Evolutionary conservation across 768 basidiomycete genomes (phyloP).

Genomic region (Myochromella boudieri): DNA sequence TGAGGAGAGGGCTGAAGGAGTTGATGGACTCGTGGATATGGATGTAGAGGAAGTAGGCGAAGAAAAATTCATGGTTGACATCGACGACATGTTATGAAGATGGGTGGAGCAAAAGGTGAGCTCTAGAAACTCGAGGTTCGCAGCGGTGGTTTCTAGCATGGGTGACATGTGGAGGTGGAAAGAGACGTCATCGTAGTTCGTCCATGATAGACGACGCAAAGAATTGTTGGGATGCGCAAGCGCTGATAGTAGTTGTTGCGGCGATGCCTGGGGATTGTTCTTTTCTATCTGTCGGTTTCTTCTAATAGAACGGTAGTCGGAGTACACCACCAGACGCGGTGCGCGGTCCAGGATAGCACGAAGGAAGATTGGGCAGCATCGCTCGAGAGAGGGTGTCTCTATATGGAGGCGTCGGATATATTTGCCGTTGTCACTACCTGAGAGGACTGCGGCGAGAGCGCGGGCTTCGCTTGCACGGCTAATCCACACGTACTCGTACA

Average conservation of each 20-base stretch:
- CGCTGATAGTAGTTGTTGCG: conserved; percentile 56
- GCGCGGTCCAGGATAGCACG: conserved; percentile 69
- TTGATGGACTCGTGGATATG: conserved; percentile 33
- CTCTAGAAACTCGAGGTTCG: conserved; percentile 65
- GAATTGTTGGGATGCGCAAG: conserved; percentile 53
- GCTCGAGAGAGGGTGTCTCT: conserved; percentile 64
- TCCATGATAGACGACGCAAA: conserved; percentile 65
- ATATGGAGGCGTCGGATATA: conserved; percentile 68
- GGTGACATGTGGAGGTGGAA: conserved; percentile 55
- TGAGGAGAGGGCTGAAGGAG: conserved; percentile 51
- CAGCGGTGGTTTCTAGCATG: conserved; percentile 49
- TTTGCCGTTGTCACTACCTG: conserved; percentile 42
- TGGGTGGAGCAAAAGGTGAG: conserved; percentile 57
- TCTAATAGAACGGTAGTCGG: conserved; percentile 64
- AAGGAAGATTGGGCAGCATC: conserved; percentile 65
- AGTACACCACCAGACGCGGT: conserved; percentile 57
- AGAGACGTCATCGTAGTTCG: conserved; percentile 67
- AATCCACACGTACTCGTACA: conserved; percentile 76
- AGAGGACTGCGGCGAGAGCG: conserved; percentile 36
- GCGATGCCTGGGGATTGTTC: conserved; percentile 45
- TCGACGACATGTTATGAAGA: conserved; percentile 35
- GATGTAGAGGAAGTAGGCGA: conserved; percentile 9
- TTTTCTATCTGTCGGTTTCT: conserved; percentile 48
- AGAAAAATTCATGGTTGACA: no score
- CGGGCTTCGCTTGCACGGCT: conserved; percentile 48